These are phyloP conservation scores for Darksidea phi DNA, from an alignment of 495 filamentous ascomycete species.

Conservation along the genomic window DNA sequence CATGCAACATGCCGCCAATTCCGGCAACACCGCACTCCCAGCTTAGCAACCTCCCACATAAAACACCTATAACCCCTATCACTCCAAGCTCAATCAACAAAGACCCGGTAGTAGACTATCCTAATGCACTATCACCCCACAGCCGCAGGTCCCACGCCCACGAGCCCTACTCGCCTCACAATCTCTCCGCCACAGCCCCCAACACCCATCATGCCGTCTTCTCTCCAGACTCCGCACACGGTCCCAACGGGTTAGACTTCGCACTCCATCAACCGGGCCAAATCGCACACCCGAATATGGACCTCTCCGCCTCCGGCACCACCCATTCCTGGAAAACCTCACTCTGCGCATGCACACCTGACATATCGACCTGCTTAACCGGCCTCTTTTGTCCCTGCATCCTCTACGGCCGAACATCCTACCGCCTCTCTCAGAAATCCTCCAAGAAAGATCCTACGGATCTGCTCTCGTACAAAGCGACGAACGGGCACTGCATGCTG, in stretches of 20 bases:
- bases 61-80: constrained; percentile 29
- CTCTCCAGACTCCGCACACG: constrained; percentile 36
- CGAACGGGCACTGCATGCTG: constrained; percentile 35
- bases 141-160: constrained; percentile 7
- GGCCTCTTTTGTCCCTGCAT: constrained; percentile 41
- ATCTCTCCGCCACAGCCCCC: constrained; percentile 11
- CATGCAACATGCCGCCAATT: constrained; percentile 13
- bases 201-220: constrained; percentile 20
- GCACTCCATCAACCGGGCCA: constrained; percentile 40
- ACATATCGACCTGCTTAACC: constrained; percentile 33
- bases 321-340: constrained; percentile 31
- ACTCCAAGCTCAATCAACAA: constrained; percentile 17
- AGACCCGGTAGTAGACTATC: constrained; percentile 6
- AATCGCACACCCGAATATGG: constrained; percentile 43
- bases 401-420: constrained; percentile 35
- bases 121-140: constrained; percentile 12
- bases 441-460: constrained; percentile 38
- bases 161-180: constrained; percentile 27
- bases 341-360: constrained; percentile 23
- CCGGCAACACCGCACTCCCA: constrained; percentile 13
- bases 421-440: constrained; percentile 29
- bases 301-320: constrained; percentile 12
- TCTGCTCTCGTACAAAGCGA: constrained; percentile 28
- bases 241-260: constrained; percentile 36
- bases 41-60: constrained; percentile 10